These are phyloP conservation scores for Ophiocordyceps camponoti-saundersi DNA, from an alignment of 2,329 filamentous ascomycete genomes.

Conservation along the genomic window DNA sequence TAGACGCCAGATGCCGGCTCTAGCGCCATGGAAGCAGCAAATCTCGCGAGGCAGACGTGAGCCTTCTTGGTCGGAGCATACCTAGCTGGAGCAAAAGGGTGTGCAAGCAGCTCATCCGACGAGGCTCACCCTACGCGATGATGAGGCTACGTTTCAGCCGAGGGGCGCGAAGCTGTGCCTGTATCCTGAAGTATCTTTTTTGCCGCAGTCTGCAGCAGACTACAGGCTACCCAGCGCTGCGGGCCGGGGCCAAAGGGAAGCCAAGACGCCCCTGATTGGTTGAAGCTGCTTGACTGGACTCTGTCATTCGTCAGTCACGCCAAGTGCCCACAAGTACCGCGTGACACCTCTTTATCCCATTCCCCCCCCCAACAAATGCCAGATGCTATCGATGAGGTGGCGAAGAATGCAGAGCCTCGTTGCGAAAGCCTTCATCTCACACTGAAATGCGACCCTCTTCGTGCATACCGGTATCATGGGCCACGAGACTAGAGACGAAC, in stretches of 20 bases:
- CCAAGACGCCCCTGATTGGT: not conserved
- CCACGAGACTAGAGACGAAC: conserved; percentile 9
- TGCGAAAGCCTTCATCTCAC: not conserved
- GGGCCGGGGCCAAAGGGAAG: not conserved
- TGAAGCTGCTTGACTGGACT: not conserved
- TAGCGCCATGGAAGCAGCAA: conserved; percentile 36
- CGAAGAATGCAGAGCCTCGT: not conserved
- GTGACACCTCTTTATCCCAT: not conserved
- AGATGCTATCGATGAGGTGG: not conserved
- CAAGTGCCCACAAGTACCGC: not conserved
- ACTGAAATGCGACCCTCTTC: conserved; percentile 12
- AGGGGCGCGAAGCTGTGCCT: not conserved
- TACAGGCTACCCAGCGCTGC: not conserved
- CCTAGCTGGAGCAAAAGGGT: not conserved
- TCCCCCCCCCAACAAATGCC: not conserved
- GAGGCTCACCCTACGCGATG: not conserved
- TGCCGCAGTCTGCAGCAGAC: not conserved
- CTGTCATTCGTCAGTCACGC: not conserved
- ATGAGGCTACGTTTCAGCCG: conserved; percentile 8
- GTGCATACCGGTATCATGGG: conserved; percentile 10
- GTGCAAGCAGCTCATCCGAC: not conserved
- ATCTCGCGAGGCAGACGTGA: conserved; percentile 3
- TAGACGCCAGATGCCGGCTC: conserved; percentile 39
- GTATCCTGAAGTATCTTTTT: not conserved
- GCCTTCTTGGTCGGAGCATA: conserved; percentile 2